These are phyloP conservation scores for Nakataea oryzae DNA, from an alignment of 2,329 filamentous ascomycete species.

Conservation along the genomic window DNA sequence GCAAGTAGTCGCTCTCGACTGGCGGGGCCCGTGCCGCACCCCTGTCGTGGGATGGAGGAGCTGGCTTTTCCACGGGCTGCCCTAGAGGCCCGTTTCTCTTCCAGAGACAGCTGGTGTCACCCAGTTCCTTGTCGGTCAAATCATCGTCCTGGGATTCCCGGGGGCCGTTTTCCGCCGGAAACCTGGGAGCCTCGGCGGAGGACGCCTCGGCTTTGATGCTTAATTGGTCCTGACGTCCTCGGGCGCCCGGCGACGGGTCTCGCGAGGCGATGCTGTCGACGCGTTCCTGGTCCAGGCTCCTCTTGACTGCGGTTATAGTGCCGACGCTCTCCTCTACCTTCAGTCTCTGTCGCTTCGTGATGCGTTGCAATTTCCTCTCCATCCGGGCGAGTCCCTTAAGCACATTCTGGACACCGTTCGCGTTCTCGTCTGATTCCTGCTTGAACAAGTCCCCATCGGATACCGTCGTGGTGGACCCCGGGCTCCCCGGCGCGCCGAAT, in stretches of 20 bases:
- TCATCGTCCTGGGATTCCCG: constrained; percentile 5
- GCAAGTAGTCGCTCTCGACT: constrained; percentile 73
- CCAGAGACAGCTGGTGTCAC: constrained; percentile 6
- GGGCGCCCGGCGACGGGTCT: background rate
- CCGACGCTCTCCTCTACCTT: constrained; percentile 32
- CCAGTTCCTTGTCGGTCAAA: constrained; percentile 6
- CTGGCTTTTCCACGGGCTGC: constrained; percentile 7
- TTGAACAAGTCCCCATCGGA: too few relatives aligned
- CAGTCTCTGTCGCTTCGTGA: constrained; percentile 33
- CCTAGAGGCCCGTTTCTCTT: constrained; percentile 14
- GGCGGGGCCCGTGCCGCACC: constrained; percentile 54
- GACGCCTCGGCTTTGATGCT: background rate
- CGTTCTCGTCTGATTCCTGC: constrained; percentile 2
- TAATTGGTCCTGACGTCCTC: background rate
- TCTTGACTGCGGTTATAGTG: background rate
- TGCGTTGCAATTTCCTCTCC: constrained; percentile 32
- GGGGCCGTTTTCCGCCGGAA: constrained; percentile 9
- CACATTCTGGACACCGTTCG: constrained; percentile 24
- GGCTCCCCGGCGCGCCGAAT: too few relatives aligned
- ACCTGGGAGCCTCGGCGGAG: constrained; percentile 3
- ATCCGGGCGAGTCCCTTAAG: constrained; percentile 36
- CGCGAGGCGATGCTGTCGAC: background rate
- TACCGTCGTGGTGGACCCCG: too few relatives aligned
- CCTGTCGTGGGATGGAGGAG: background rate
- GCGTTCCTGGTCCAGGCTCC: too few relatives aligned